Percentiles rank a stretch among this genome's conserved stretches.
These are phyloP conservation scores for Trichoderma breve DNA, from an alignment of 2,329 filamentous ascomycete genomes.

Conservation along the genomic window DNA sequence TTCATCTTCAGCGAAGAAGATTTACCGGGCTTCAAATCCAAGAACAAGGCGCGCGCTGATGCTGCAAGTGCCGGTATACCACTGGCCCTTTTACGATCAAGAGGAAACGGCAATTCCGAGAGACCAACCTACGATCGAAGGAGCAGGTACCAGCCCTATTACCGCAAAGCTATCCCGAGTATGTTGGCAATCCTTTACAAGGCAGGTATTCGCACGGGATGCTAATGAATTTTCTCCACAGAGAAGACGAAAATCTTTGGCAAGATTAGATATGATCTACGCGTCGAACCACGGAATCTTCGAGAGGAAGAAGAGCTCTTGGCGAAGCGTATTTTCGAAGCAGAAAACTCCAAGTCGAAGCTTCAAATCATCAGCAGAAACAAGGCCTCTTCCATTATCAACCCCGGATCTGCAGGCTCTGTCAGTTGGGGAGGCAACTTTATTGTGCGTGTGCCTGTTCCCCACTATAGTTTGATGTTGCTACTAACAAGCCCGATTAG, in stretches of 20 bases:
- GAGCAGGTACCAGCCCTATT: constrained; percentile 57
- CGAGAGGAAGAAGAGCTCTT: constrained; percentile 65
- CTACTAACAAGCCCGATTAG: constrained; percentile 35
- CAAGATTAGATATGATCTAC: constrained; percentile 72
- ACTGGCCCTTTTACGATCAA: constrained; percentile 48
- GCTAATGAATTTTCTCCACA: constrained; percentile 36
- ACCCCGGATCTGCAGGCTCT: constrained; percentile 48
- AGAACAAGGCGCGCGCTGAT: constrained; percentile 54
- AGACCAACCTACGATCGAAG: constrained; percentile 47
- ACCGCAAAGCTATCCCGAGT: constrained; percentile 74
- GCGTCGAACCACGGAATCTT: constrained; percentile 70
- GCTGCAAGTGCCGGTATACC: constrained; percentile 59
- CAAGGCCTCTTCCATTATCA: constrained; percentile 52
- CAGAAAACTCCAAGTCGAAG: constrained; percentile 49
- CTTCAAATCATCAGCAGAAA: constrained; percentile 51
- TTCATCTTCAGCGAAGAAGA: constrained; percentile 94
- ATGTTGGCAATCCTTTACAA: constrained; percentile 26
- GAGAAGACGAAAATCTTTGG: constrained; percentile 78
- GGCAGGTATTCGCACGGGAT: background rate
- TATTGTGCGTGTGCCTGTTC: constrained; percentile 49
- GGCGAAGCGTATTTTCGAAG: constrained; percentile 53
- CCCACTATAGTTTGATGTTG: background rate
- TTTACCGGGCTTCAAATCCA: constrained; percentile 56
- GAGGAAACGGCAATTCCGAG: constrained; percentile 27
- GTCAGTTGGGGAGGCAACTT: constrained; percentile 46